Evolutionary conservation across 345 rosid species (phyloP).

Genomic region (Hibiscus trionum): DNA sequence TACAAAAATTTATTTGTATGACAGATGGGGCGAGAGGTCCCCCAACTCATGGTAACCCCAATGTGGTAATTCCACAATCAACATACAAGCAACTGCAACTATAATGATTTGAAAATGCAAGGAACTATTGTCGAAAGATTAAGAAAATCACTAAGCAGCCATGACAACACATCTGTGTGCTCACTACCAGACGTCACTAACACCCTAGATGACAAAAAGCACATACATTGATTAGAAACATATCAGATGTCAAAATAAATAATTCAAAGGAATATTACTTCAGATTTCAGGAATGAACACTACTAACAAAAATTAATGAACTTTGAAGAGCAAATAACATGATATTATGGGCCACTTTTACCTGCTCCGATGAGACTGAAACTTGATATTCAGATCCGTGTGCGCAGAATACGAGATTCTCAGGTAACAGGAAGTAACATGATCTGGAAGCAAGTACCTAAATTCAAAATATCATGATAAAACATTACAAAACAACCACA

Average conservation of each 20-base stretch:
- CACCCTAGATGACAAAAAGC: slow-evolving; percentile 44
- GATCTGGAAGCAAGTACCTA: slow-evolving; percentile 87
- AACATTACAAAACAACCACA: not conserved
- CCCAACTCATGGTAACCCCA: not conserved
- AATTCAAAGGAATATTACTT: not conserved
- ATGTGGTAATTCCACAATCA: slow-evolving; percentile 4
- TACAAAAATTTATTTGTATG: not conserved
- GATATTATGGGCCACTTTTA: slow-evolving; percentile 18
- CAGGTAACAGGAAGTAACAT: slow-evolving; percentile 62
- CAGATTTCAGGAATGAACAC: slow-evolving; percentile 10
- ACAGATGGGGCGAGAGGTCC: too few relatives aligned
- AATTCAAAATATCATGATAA: slow-evolving; percentile 11
- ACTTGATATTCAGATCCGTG: slow-evolving; percentile 92
- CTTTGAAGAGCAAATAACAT: not conserved
- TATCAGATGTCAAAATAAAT: slow-evolving; percentile 14
- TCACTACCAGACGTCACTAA: slow-evolving; percentile 50
- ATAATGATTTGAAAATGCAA: slow-evolving; percentile 12
- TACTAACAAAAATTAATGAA: slow-evolving; percentile 10
- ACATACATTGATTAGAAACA: slow-evolving; percentile 29
- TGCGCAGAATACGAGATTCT: slow-evolving; percentile 96
- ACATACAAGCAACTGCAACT: slow-evolving; percentile 9
- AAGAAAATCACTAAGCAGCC: slow-evolving; percentile 44
- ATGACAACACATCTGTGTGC: slow-evolving; percentile 39
- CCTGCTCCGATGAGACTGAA: slow-evolving; percentile 99
- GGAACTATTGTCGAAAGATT: slow-evolving; percentile 26